Conservation (phyloP, 306 rosid genomes). For the Rosa lucieae region DNA sequence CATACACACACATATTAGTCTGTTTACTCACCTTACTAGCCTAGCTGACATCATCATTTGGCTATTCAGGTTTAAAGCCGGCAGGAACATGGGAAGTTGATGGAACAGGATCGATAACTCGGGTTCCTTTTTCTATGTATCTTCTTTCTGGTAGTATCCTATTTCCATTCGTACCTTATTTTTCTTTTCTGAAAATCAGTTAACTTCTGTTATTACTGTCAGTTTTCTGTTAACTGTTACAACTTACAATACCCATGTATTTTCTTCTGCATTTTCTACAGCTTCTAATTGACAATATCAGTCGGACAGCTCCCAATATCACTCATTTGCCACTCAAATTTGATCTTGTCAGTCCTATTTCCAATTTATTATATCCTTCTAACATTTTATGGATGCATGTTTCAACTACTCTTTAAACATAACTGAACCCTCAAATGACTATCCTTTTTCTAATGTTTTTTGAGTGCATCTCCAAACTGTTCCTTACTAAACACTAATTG, state of each 20-base stretch:
- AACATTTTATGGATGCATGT: not conserved
- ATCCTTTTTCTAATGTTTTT: not conserved
- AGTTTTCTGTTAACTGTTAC: not conserved
- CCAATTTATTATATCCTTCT: slow-evolving; percentile 14
- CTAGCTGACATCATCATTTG: slow-evolving; percentile 21
- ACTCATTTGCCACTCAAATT: slow-evolving; percentile 82
- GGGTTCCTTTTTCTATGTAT: slow-evolving; percentile 83
- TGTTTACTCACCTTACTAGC: not conserved
- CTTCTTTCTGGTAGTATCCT: slow-evolving; percentile 72
- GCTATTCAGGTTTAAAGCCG: slow-evolving; percentile 69
- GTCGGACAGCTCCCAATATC: slow-evolving; percentile 90
- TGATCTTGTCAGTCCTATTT: slow-evolving; percentile 73
- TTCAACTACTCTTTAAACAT: not conserved
- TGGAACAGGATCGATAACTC: slow-evolving; percentile 61
- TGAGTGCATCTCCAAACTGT: not conserved
- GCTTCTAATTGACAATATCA: slow-evolving; percentile 90
- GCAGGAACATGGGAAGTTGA: slow-evolving; percentile 96
- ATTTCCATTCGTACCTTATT: not conserved
- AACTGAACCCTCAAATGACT: not conserved
- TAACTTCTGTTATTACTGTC: not conserved
- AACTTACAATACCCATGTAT: slow-evolving; percentile 6
- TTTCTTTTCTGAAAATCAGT: slow-evolving; percentile 2
- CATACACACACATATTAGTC: too few relatives aligned
- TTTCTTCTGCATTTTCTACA: slow-evolving; percentile 39
- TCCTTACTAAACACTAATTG: not conserved